Evolutionary conservation across 371 early-diverging fungal species (phyloP).

Genomic region (Ordospora pajunii): DNA sequence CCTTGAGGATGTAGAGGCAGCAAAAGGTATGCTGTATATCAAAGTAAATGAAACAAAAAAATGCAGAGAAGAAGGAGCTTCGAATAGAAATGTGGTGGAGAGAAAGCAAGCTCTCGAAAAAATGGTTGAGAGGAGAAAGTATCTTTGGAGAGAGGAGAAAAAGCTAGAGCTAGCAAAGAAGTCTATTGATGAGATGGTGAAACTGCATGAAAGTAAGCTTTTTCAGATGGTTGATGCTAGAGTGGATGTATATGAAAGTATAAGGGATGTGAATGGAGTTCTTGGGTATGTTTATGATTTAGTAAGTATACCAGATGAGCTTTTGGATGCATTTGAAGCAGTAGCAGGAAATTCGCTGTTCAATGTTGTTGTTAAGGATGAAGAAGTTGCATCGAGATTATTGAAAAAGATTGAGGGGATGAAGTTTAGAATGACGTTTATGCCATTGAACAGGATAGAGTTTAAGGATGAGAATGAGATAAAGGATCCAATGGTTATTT

Average conservation of each 20-base stretch:
- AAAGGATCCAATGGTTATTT: slow-evolving; percentile 19
- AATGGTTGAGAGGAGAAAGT: slow-evolving; percentile 20
- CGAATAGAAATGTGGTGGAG: neutral
- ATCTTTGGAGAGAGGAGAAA: slow-evolving; percentile 49
- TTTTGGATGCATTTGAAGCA: slow-evolving; percentile 49
- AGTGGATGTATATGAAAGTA: slow-evolving; percentile 29
- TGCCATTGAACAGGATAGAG: slow-evolving; percentile 68
- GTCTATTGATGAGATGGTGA: slow-evolving; percentile 18
- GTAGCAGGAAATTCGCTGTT: slow-evolving; percentile 67
- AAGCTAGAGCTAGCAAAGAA: slow-evolving; percentile 24
- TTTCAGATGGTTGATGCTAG: slow-evolving; percentile 19
- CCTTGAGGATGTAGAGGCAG: neutral
- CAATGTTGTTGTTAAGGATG: slow-evolving; percentile 87
- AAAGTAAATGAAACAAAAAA: neutral
- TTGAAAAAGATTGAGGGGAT: slow-evolving; percentile 66
- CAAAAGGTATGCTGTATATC: neutral
- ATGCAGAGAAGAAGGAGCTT: neutral
- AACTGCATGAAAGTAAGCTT: slow-evolving; percentile 35
- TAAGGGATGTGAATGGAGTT: slow-evolving; percentile 62
- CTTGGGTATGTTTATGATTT: slow-evolving; percentile 57
- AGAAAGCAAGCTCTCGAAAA: neutral
- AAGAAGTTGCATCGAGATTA: slow-evolving; percentile 71
- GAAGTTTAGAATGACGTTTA: slow-evolving; percentile 80
- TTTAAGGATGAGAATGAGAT: neutral
- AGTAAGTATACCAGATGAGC: slow-evolving; percentile 52